Conservation (phyloP, 768 basidiomycete genomes). For the Sarcodon aspratus region DNA sequence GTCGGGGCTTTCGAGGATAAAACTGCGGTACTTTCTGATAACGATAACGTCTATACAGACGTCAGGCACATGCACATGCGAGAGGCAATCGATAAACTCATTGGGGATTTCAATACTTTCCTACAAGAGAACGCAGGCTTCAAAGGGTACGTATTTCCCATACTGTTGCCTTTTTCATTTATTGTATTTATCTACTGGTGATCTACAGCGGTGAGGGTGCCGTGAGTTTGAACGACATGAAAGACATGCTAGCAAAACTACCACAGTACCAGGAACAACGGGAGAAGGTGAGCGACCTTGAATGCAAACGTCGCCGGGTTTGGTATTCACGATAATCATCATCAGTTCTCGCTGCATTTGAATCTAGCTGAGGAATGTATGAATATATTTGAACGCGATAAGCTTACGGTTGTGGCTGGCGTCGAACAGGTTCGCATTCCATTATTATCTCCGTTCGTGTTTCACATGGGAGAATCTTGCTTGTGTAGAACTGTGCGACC, state of each 20-base stretch:
- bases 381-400: slow-evolving; percentile 82
- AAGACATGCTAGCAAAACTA: slow-evolving; percentile 93
- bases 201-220: slow-evolving; percentile 56
- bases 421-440: slow-evolving; percentile 69
- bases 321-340: not conserved
- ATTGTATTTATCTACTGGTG: slow-evolving; percentile 1
- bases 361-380: slow-evolving; percentile 99
- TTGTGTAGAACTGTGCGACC: slow-evolving; percentile 80
- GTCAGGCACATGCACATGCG: slow-evolving; percentile 98
- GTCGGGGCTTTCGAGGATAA: slow-evolving; percentile 82
- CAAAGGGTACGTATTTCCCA: slow-evolving; percentile 48
- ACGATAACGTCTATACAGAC: slow-evolving; percentile 84
- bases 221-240: slow-evolving; percentile 92
- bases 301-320: not conserved
- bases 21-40: slow-evolving; percentile 73
- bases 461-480: not conserved
- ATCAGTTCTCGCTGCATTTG: slow-evolving; percentile 87
- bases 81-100: slow-evolving; percentile 94
- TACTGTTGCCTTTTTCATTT: slow-evolving; percentile 1
- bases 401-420: slow-evolving; percentile 69
- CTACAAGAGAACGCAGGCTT: slow-evolving; percentile 91
- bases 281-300: slow-evolving; percentile 54
- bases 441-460: not conserved
- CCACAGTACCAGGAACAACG: slow-evolving; percentile 93
- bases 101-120: slow-evolving; percentile 93